Percentiles rank a stretch among this genome's conserved stretches.
Evolutionary conservation across 2,329 filamentous ascomycete genomes (phyloP).

Genomic region (Talaromyces atroroseus): DNA sequence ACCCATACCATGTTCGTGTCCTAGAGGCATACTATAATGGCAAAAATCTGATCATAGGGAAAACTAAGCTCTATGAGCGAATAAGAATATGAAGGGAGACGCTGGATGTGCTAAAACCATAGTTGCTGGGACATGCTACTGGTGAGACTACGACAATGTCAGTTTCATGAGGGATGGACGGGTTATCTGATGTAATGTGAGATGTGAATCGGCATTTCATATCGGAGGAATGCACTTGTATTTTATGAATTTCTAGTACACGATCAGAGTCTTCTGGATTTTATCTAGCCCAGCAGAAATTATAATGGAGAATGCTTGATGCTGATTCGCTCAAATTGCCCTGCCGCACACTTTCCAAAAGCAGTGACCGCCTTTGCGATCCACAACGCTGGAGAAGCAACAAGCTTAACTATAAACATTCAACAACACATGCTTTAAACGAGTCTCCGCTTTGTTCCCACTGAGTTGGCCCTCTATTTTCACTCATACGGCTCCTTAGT

Average conservation of each 20-base stretch:
- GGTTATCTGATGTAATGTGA: neutral
- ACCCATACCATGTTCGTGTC: neutral
- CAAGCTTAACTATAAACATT: neutral
- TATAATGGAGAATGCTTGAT: neutral
- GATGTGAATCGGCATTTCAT: neutral
- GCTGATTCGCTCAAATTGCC: neutral
- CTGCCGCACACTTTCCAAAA: neutral
- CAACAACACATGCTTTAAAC: neutral
- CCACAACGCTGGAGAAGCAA: conserved; percentile 11
- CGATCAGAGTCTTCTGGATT: too few species aligned
- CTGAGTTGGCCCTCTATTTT: neutral
- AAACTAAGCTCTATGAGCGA: neutral
- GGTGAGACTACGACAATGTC: neutral
- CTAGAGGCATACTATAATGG: neutral
- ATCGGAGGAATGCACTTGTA: neutral
- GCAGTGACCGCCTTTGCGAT: conserved; percentile 10
- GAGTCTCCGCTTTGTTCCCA: neutral
- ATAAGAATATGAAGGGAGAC: neutral
- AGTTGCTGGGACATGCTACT: neutral
- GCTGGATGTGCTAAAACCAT: neutral
- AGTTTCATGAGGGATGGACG: neutral
- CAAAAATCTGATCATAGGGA: neutral
- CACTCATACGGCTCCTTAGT: neutral
- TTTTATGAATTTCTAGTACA: too few species aligned
- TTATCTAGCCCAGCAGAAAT: too few species aligned